phyloP scores from a whole-genome alignment of 2,329 filamentous ascomycete genomes.

The Fusarium metavorans region DNA sequence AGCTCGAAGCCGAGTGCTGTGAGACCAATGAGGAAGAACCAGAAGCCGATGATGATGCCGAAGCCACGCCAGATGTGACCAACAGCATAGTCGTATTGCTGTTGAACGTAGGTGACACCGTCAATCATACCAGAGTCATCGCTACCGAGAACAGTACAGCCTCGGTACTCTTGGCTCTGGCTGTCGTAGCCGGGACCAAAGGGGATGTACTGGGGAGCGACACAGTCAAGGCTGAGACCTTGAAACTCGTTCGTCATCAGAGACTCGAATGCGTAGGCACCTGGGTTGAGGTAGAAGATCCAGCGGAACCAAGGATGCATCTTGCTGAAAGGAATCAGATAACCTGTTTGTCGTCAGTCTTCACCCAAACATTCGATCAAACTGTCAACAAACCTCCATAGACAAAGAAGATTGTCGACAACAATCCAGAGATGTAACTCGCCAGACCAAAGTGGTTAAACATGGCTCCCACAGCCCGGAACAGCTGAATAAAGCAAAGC shows the following conservation, averaged over 20 bases:
- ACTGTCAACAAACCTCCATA: conserved; percentile 40
- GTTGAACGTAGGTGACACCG: conserved; percentile 64
- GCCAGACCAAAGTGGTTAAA: conserved; percentile 60
- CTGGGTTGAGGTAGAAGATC: conserved; percentile 68
- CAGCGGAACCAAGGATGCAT: conserved; percentile 61
- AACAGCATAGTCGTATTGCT: conserved; percentile 63
- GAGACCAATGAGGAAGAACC: conserved; percentile 76
- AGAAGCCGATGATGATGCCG: conserved; percentile 78
- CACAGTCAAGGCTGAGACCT: conserved; percentile 67
- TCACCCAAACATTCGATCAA: too few species aligned
- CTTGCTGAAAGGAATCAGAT: conserved; percentile 60
- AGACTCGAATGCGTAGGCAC: conserved; percentile 70
- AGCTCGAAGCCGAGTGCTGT: conserved; percentile 58
- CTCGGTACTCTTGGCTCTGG: conserved; percentile 50
- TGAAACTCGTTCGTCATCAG: conserved; percentile 72
- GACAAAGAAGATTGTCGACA: conserved; percentile 46
- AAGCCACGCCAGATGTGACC: conserved; percentile 77
- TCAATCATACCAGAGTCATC: conserved; percentile 61
- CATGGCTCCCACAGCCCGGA: conserved; percentile 74
- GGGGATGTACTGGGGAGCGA: conserved; percentile 66
- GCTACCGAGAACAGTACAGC: conserved; percentile 60
- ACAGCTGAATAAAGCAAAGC: conserved; percentile 72
- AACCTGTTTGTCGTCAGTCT: conserved; percentile 52
- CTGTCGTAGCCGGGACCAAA: conserved; percentile 53
- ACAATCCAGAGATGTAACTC: conserved; percentile 41